Base-by-base conservation (phyloP, 2,329 filamentous ascomycete genomes). In the Pseudogymnoascus sp. region DNA sequence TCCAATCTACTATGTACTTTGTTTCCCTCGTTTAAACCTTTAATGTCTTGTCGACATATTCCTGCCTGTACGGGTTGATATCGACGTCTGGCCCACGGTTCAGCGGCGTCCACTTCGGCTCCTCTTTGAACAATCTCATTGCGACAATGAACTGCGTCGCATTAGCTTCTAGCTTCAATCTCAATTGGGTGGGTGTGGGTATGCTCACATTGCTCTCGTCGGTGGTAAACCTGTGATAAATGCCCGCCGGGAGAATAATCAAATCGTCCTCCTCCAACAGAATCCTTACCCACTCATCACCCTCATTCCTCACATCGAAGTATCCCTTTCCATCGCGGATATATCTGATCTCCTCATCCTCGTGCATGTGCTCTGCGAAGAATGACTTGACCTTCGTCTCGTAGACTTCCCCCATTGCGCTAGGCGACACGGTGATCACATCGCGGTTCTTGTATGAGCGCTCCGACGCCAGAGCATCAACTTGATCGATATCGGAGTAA, bases 301-400 rank as follows among this genome's bases (percentile, higher is more conserved):
- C 84, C 75, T 89, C 81, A 72, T 86, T 88, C 59, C 95, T 81
- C 2, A 99, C 93, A 76, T 99, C 95, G 74, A 99, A 99, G 76
- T 89, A 99, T 0, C 95, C 95, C 63, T 85, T 83, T 0, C 95
- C 95, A 65, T 88, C 93, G 33, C 91, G 81, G 68, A 99, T 93
- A 72, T 97, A 99, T 59, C 95, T 82, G 68, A 99, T 99, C 82
- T 99, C 95, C 79, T 99, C 95, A 70, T 99, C 95, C 79, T 99
- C 95, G 74, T 99, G 95, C 71, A 99, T 76, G 75, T 99, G 95
- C 81, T 99, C 95, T 70, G 89, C 76, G 79, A 97, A 99, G 80
- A 99, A 99, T 68, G 78, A 85, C 79, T 91, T 93, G 67, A 99
- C 91, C 77, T 97, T 97, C 67, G 89, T 85, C 77, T 99, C 93